These are phyloP conservation scores for Eucalyptus albens DNA, from an alignment of 345 rosid species.

Conservation along the genomic window DNA sequence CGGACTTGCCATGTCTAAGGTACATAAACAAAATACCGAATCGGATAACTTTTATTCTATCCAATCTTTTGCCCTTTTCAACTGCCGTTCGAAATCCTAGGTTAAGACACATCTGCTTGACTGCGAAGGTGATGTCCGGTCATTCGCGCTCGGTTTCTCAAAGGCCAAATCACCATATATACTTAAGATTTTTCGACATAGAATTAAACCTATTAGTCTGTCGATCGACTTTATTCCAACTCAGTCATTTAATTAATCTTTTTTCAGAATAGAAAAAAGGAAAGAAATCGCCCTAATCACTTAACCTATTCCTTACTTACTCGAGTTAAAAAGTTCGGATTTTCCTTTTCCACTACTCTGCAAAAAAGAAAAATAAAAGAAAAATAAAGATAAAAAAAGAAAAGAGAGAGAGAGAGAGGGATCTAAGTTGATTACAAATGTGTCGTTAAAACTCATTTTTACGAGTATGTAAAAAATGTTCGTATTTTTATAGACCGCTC, in stretches of 20 bases:
- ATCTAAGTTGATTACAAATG: not conserved
- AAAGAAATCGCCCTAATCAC: not conserved
- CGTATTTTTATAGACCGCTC: not conserved
- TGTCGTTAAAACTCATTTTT: not conserved
- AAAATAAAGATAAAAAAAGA: too few relatives aligned
- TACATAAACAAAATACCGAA: not conserved
- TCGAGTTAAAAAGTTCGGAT: not conserved
- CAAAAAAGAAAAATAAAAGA: not conserved
- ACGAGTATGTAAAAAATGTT: not conserved
- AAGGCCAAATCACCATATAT: not conserved
- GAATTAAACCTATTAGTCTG: not conserved
- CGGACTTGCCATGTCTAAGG: not conserved
- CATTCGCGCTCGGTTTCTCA: not conserved
- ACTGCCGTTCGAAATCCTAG: not conserved
- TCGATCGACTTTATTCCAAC: not conserved
- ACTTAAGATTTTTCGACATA: rapidly evolving
- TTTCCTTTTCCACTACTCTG: rapidly evolving
- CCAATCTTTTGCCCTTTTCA: not conserved
- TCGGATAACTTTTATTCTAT: not conserved
- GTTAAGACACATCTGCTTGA: not conserved
- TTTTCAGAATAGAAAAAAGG: not conserved
- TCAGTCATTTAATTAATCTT: not conserved
- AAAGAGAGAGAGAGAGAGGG: too few relatives aligned
- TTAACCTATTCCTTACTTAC: not conserved
- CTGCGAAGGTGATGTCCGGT: not conserved